Base-by-base conservation (phyloP, 805 yeast genomes). In the Suhomyces tanzawaensis region DNA sequence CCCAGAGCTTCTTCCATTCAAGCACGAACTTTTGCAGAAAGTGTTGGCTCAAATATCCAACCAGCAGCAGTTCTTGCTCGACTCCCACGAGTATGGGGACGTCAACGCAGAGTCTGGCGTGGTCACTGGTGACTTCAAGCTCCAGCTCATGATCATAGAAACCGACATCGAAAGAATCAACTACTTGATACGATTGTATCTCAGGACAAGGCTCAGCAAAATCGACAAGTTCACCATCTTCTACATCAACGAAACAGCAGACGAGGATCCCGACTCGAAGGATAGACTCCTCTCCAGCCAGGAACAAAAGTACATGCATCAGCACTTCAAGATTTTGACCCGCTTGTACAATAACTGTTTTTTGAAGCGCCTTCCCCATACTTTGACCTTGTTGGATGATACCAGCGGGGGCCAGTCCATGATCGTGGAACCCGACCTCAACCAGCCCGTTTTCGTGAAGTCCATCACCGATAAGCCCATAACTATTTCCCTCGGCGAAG, bases 81-180 rank as follows among this genome's bases (percentile, higher is more conserved):
- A 87, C 48, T 82, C 95, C 7, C 81, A 87, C 53, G 90, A 85
- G 39, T 66, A 84, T 26, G 85, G 84, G 36, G 77, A 77, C 34
- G 69, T 72, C 29, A 81, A 80, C 40, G 70, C 48, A 8, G 58
- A 53, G 8, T 42, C 57, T 2, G 66, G 67, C 1, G 47, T 62
- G 2, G 49, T 62, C 2, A 45, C 53, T 8, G 51, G 60, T 13
- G 47, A 46, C 34, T 45, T 44, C 60, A 90, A 90, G 53, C 62
- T 91, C 41, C 82, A 85, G 41, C 67, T 90, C 32, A 77, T 93
- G 66, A 77, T 95, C 17, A 81, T 91, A 49, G 99, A 93, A 55
- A 83, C 95, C 11, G 98, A 93, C 49, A 72, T 93, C 17, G 98
- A 93, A 51, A 67, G 99, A 40, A 76, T 88, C 21, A 87, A 82